Evolutionary conservation across 2,329 filamentous ascomycete species (phyloP), one percentile per base, ranked within the genome.

Genomic region (Trichoderma atrobrunneum): DNA sequence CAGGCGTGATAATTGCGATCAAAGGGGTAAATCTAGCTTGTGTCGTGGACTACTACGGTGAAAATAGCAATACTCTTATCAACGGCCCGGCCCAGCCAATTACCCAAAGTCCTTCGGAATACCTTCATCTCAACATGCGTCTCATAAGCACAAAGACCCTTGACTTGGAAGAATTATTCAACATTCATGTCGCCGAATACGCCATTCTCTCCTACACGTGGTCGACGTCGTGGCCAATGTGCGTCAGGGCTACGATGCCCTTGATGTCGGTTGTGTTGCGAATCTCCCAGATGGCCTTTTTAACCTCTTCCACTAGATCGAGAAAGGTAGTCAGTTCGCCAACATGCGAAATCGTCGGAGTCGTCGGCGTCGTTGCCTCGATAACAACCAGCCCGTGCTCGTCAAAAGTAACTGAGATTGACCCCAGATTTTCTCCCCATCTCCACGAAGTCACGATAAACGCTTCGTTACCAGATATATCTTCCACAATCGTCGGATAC

Each of bases 361-460:
- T 90, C 3, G 87, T 87, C 62, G 87, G 83, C 3, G 90, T 91
- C 0, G 89, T 91, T 57, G 88, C 89, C 26, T 89, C 90, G 75
- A 92, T 90, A 62, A 92, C 82, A 3, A 89, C 90, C 14, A 92
- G 78, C 26, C 86, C 81, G 72, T 91, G 85, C 77, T 91, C 78
- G 68, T 89, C 83, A 74, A 90, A 92, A 1, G 87, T 88, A 12
- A 92, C 85, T 74, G 91, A 89, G 74, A 92, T 92, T 78, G 90
- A 90, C 72, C 90, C 90, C 2, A 92, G 80, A 70, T 91, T 91
- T 80, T 91, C 88, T 67, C 89, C 90, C 90, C 90, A 92, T 74
- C 89, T 86, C 77, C 89, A 92, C 4, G 89, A 87, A 10, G 89
- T 91, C n/a, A 92, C 90, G 76, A 91, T 86, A 77, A 91, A 92